These are phyloP conservation scores for Fusarium transvaalense DNA, from an alignment of 2,329 filamentous ascomycete species.

Conservation along the genomic window DNA sequence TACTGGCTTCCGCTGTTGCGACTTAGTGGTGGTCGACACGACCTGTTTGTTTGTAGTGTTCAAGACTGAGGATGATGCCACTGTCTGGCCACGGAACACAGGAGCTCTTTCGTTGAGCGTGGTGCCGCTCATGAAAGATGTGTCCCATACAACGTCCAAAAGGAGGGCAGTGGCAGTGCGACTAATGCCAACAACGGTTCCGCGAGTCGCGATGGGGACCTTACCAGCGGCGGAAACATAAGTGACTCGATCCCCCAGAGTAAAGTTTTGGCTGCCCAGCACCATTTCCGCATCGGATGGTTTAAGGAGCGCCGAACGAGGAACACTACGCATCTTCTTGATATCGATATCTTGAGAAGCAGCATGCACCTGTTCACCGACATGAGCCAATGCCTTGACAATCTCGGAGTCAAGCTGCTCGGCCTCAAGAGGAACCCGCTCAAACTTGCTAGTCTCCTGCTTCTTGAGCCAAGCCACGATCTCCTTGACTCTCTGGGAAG, in stretches of 20 bases:
- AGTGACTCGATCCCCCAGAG: slow-evolving; percentile 88
- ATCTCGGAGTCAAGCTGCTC: slow-evolving; percentile 94
- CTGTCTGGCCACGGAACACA: slow-evolving; percentile 93
- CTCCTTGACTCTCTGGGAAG: slow-evolving; percentile 87
- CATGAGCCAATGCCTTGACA: slow-evolving; percentile 82
- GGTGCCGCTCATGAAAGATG: slow-evolving; percentile 96
- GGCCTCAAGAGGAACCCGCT: slow-evolving; percentile 94
- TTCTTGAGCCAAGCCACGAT: slow-evolving; percentile 94
- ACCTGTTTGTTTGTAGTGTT: slow-evolving; percentile 89
- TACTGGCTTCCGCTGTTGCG: slow-evolving; percentile 64
- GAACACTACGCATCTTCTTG: slow-evolving; percentile 83
- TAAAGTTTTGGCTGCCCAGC: slow-evolving; percentile 85
- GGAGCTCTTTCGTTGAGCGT: slow-evolving; percentile 91
- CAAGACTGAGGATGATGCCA: slow-evolving; percentile 86
- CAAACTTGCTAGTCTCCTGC: slow-evolving; percentile 90
- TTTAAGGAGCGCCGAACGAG: slow-evolving; percentile 88
- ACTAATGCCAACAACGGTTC: slow-evolving; percentile 95
- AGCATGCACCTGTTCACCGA: slow-evolving; percentile 73
- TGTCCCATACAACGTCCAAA: slow-evolving; percentile 93
- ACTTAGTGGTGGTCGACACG: slow-evolving; percentile 70
- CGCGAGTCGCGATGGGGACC: slow-evolving; percentile 90
- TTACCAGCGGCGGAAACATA: slow-evolving; percentile 94
- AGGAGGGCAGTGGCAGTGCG: slow-evolving; percentile 85
- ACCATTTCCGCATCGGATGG: slow-evolving; percentile 97
- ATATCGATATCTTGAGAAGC: slow-evolving; percentile 66